Base-by-base conservation (phyloP, 176 grass and related monocot genomes). In the Metroxylon sagu region DNA sequence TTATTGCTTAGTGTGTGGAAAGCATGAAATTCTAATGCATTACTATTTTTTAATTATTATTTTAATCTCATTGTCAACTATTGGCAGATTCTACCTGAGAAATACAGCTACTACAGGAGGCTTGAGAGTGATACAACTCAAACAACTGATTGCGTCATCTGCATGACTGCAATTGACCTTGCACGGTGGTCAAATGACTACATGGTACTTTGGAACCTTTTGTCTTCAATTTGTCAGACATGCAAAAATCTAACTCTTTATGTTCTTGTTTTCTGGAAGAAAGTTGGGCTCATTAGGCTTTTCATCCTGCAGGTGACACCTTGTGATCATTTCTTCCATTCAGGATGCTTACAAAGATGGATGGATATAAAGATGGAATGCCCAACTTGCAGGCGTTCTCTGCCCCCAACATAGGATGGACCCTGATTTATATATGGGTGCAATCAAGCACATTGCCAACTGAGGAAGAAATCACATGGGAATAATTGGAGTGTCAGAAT, bases 321-420 rank as follows among this genome's bases (percentile, higher is more conserved):
- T 72, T 97, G 92, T 15, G 92, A 97, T 70, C 92, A 97, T 85
- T 85, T 82, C 67, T 97, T 97, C 77, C 92, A 97, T 80, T 85
- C 92, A 14, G 87, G 92, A 25, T 97, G 92, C 78, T 88, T 97
- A 61, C 92, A 97, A 60, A 83, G 92, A 48, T 97, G 92, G 92
- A 97, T 97, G 92, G 92, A 97, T 64, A 97, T 97, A 64, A 97
- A 97, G 77, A 97, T 97, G 92, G 92, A 97, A 76, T 97, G 92
- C 75, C 92, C 92, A 8, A 97, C 92, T 53, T 97, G 92, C 62
- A 77, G 92, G 51, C 92, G 92, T 29, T 73, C 87, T 53, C 67
- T 97, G 25, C 92, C 92, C 1, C 81, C 92, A 78, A 81, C 92
- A 30, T 97, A 85, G 78, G 49, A 56, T 43, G 27, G 74, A 25